Evolutionary conservation across 345 rosid genomes (phyloP).

Genomic region (Cardiospermum halicacabum): DNA sequence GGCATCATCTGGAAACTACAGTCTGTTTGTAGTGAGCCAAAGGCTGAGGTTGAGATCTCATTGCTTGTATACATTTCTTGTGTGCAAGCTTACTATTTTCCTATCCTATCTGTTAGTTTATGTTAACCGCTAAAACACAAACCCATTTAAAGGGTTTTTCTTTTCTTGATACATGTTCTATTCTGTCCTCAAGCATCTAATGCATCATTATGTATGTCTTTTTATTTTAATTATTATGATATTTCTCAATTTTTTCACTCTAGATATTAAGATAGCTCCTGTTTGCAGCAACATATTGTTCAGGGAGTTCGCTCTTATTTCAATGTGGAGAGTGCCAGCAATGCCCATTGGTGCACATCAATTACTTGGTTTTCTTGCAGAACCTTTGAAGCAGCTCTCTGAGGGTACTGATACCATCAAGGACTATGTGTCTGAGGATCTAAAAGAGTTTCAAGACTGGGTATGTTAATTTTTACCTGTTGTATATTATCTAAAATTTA

Average conservation of each 20-base stretch:
- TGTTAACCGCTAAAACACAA: no score
- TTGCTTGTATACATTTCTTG: no score
- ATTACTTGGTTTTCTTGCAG: slow-evolving; percentile 91
- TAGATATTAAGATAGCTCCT: slow-evolving; percentile 6
- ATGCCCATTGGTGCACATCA: slow-evolving; percentile 95
- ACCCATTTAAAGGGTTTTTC: no score
- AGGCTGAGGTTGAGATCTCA: no score
- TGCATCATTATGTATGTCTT: slow-evolving; percentile 1
- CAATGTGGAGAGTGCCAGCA: slow-evolving; percentile 98
- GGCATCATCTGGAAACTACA: no score
- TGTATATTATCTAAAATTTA: not conserved
- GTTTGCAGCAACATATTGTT: slow-evolving; percentile 75
- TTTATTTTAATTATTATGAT: slow-evolving; percentile 2
- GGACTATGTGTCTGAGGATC: slow-evolving; percentile 64
- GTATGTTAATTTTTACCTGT: slow-evolving; percentile 36
- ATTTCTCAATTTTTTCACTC: not conserved
- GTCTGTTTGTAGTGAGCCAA: no score
- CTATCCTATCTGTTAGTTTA: no score
- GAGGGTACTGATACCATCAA: slow-evolving; percentile 54
- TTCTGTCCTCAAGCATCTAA: slow-evolving; percentile 2
- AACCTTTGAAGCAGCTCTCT: slow-evolving; percentile 92
- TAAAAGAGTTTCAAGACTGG: slow-evolving; percentile 94
- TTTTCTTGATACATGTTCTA: not conserved
- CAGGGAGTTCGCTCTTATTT: slow-evolving; percentile 90
- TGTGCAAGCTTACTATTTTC: no score